phyloP scores from a whole-genome alignment of 2,329 filamentous ascomycete species.

The Exophiala sp. region DNA sequence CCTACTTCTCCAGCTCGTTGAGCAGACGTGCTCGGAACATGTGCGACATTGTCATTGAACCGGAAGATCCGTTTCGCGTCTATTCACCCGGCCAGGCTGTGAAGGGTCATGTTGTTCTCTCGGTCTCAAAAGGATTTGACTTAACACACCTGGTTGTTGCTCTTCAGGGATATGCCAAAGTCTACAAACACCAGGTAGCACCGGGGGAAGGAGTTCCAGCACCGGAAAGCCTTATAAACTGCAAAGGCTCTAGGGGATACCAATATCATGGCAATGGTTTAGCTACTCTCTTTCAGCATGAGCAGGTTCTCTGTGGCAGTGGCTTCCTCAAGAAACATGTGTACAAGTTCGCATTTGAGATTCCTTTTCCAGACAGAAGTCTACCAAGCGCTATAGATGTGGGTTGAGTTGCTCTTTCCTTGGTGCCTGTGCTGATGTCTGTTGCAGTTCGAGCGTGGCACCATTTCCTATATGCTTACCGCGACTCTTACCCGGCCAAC shows the following conservation, averaged over 20 bases:
- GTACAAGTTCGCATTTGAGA: slow-evolving; percentile 61
- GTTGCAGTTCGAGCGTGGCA: slow-evolving; percentile 83
- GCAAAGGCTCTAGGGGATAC: slow-evolving; percentile 47
- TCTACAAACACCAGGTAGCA: slow-evolving; percentile 56
- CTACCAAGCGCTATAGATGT: slow-evolving; percentile 89
- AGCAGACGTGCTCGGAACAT: slow-evolving; percentile 50
- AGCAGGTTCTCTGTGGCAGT: slow-evolving; percentile 58
- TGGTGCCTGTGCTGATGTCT: slow-evolving; percentile 22
- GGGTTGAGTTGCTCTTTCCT: slow-evolving; percentile 38
- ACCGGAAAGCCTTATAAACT: slow-evolving; percentile 48
- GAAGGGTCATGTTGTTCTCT: slow-evolving; percentile 55
- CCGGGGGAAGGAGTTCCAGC: slow-evolving; percentile 50
- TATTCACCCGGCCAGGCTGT: slow-evolving; percentile 59
- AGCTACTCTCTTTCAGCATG: slow-evolving; percentile 59
- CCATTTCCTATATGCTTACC: slow-evolving; percentile 84
- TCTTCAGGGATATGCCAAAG: slow-evolving; percentile 59
- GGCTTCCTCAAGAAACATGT: slow-evolving; percentile 58
- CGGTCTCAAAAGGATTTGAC: slow-evolving; percentile 54
- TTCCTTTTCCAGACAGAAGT: slow-evolving; percentile 54
- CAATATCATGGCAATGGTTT: slow-evolving; percentile 60
- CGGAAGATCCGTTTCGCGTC: slow-evolving; percentile 57
- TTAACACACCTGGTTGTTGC: slow-evolving; percentile 60
- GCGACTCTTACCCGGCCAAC: slow-evolving; percentile 85
- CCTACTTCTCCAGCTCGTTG: slow-evolving; percentile 53
- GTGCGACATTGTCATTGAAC: slow-evolving; percentile 56